These are phyloP conservation scores for Agastache rugosa DNA, from an alignment of 257 asterid genomes.

Conservation along the genomic window DNA sequence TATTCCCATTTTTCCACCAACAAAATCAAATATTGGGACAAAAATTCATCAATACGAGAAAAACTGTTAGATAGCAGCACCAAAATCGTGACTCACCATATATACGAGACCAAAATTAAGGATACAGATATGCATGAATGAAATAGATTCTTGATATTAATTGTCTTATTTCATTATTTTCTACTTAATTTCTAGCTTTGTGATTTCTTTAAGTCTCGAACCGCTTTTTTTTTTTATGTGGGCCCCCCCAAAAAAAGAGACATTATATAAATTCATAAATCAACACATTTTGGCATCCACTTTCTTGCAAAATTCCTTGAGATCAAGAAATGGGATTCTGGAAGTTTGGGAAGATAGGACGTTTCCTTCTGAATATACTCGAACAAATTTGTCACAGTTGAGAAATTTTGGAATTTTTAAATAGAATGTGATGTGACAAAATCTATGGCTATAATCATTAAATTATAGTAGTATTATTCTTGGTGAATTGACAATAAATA, in stretches of 20 bases:
- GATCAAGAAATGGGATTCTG: conserved; percentile 1
- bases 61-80: background rate
- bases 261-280: background rate
- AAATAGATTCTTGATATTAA: background rate
- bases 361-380: background rate
- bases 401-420: conserved; percentile 10
- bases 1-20: background rate
- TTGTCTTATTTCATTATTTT: background rate
- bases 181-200: too few relatives aligned
- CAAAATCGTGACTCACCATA: background rate
- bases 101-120: background rate
- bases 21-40: background rate
- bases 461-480: background rate
- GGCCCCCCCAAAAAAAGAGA: background rate
- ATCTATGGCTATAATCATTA: background rate
- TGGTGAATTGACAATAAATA: conserved; percentile 6
- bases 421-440: background rate
- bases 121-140: background rate
- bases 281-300: background rate
- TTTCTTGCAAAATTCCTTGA: background rate
- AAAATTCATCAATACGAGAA: background rate
- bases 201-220: background rate
- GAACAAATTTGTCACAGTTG: conserved; percentile 21
- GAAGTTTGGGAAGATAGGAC: conserved; percentile 12
- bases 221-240: background rate